Conservation (phyloP, 176 grass and related monocot genomes). For the Lolium multiflorum region DNA sequence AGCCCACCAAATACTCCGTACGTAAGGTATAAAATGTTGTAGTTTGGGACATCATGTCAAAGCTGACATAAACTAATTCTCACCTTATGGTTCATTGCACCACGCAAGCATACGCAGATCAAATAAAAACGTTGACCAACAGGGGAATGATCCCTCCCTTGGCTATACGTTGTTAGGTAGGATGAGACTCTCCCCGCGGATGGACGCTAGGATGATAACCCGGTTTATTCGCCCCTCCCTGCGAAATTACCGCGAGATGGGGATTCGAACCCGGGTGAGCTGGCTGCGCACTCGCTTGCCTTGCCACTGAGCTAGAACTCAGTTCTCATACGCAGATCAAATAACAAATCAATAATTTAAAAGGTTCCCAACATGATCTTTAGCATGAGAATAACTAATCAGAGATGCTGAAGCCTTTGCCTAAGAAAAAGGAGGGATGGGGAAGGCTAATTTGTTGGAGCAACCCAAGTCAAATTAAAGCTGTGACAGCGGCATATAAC, state of each 20-base stretch:
- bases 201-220: too few species aligned
- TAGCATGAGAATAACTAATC: slow-evolving; percentile 16
- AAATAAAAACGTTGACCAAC: too few species aligned
- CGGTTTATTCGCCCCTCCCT: too few species aligned
- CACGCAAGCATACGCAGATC: neutral
- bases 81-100: neutral
- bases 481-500: slow-evolving; percentile 24
- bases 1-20: neutral
- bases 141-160: too few species aligned
- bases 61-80: neutral
- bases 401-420: neutral
- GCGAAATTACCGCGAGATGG: too few species aligned
- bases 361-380: slow-evolving; percentile 30
- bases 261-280: too few species aligned
- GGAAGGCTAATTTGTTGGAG: slow-evolving; percentile 23
- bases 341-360: slow-evolving; percentile 26
- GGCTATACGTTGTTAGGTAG: too few species aligned
- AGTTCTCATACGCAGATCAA: neutral
- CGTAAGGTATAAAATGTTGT: neutral
- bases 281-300: too few species aligned
- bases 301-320: too few species aligned
- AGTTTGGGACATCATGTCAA: neutral
- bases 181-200: too few species aligned
- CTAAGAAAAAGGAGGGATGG: neutral
- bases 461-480: slow-evolving; percentile 32